Evolutionary conservation across 73 alveolate genomes (phyloP), one percentile per base, ranked within the genome.

Genomic region (Urostyla sp.): DNA sequence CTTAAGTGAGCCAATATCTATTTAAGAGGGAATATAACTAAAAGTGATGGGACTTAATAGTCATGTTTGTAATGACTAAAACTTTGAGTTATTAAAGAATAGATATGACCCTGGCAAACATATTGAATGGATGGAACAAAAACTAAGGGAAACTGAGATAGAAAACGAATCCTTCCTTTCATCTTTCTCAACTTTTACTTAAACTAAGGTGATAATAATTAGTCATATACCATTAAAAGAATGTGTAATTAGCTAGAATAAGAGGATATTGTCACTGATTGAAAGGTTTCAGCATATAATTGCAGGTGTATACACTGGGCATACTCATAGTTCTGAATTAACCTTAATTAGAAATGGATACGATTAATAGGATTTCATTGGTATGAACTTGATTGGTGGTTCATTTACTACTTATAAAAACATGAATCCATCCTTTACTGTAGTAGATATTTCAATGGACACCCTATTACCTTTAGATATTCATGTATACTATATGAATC

Each of bases 171-270:
- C n/a, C n/a, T n/a, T n/a, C n/a, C n/a, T n/a, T n/a, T n/a, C n/a
- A n/a, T n/a, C n/a, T n/a, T n/a, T n/a, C n/a, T n/a, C n/a, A n/a
- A n/a, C n/a, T n/a, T n/a, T n/a, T n/a, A n/a, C n/a, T n/a, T n/a
- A n/a, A n/a, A n/a, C n/a, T n/a, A 21, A 30, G 10, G 92, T 85
- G 18, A 57, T 75, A 34, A 59, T 75, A 7, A 57, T 84, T 34
- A 67, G 85, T 24, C 92, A 84, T 28, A 75, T 84, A 3, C 79
- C 88, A n/a, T 55, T 85, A 34, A n/a, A n/a, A n/a, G 88, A 80
- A 43, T 84, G 92, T 60, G 54, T 55, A 4, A 40, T 46, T 37
- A 85, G 56, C 7, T 74, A 73, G 80, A 55, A 79, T 3, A 60
- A 30, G 2, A 36, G 92, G 37, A 75, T 55, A 72, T 4, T 78